These are phyloP conservation scores for Paxillus ammoniavirescens DNA, from an alignment of 768 basidiomycete species.

Conservation along the genomic window DNA sequence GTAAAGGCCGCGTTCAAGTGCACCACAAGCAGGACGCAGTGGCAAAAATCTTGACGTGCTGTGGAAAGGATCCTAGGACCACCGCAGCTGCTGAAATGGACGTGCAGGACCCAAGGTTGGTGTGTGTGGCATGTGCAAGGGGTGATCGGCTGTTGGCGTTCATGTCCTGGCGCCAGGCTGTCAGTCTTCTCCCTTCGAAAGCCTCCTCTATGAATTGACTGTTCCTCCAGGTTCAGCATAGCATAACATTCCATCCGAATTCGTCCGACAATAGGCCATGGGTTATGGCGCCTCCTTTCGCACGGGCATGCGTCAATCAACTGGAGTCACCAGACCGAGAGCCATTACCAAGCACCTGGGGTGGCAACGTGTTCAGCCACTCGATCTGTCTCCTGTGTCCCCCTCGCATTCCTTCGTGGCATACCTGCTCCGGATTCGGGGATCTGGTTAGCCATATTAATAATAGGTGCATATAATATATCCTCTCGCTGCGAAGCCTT, in stretches of 20 bases:
- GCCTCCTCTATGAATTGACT: not conserved
- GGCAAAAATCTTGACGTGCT: slow-evolving; percentile 14
- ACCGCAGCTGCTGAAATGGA: slow-evolving; percentile 28
- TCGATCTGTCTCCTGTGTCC: slow-evolving; percentile 26
- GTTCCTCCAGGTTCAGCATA: slow-evolving; percentile 19
- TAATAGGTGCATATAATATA: slow-evolving; percentile 12
- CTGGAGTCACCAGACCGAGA: not conserved
- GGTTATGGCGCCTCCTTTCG: not conserved
- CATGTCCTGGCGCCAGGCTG: slow-evolving; percentile 27
- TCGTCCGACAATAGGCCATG: slow-evolving; percentile 7
- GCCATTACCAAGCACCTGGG: not conserved
- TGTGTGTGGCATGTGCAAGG: slow-evolving; percentile 17
- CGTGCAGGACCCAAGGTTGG: slow-evolving; percentile 12
- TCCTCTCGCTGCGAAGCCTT: not conserved
- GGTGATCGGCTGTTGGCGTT: slow-evolving; percentile 2
- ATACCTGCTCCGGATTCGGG: slow-evolving; percentile 15
- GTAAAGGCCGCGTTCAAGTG: slow-evolving; percentile 15
- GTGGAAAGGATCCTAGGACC: slow-evolving; percentile 23
- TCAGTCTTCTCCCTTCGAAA: slow-evolving; percentile 2
- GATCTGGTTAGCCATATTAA: slow-evolving; percentile 19
- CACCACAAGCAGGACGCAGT: slow-evolving; percentile 18
- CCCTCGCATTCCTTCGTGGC: slow-evolving; percentile 28
- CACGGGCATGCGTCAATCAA: not conserved
- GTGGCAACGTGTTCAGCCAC: slow-evolving; percentile 11
- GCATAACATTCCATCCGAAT: slow-evolving; percentile 11